Percentiles rank a stretch among this genome's conserved stretches.
Evolutionary conservation across 148 eudicot genomes (phyloP).

Genomic region (Diospyros lotus): DNA sequence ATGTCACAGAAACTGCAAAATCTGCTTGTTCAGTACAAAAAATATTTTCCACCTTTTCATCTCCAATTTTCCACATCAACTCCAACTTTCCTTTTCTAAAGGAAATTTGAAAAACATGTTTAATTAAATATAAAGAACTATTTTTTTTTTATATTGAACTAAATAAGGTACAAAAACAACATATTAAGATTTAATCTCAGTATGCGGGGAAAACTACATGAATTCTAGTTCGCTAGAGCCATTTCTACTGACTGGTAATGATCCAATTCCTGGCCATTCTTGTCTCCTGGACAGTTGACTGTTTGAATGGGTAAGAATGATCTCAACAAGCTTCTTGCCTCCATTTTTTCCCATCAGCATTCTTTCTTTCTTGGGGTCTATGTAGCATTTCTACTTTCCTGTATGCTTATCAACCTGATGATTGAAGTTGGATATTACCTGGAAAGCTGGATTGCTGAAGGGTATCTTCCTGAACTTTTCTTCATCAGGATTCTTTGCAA

Average conservation of each 20-base stretch:
- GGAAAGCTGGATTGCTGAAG: slow-evolving; percentile 63
- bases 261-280: background rate
- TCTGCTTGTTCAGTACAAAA: too few relatives aligned
- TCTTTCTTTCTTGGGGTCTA: background rate
- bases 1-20: background rate
- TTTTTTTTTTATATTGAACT: too few relatives aligned
- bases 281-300: background rate
- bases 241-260: background rate
- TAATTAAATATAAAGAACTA: too few relatives aligned
- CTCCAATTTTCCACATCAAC: too few relatives aligned
- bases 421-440: slow-evolving; percentile 39
- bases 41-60: too few relatives aligned
- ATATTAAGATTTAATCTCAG: too few relatives aligned
- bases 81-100: too few relatives aligned
- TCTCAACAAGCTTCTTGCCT: background rate
- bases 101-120: too few relatives aligned
- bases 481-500: slow-evolving; percentile 52
- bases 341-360: background rate
- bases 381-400: background rate
- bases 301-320: background rate
- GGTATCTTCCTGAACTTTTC: slow-evolving; percentile 69
- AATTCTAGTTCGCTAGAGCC: too few relatives aligned
- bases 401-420: background rate
- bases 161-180: too few relatives aligned
- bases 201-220: too few relatives aligned